These are phyloP conservation scores for Yamadazyma endophytica DNA, from an alignment of 805 yeast species.

Conservation along the genomic window DNA sequence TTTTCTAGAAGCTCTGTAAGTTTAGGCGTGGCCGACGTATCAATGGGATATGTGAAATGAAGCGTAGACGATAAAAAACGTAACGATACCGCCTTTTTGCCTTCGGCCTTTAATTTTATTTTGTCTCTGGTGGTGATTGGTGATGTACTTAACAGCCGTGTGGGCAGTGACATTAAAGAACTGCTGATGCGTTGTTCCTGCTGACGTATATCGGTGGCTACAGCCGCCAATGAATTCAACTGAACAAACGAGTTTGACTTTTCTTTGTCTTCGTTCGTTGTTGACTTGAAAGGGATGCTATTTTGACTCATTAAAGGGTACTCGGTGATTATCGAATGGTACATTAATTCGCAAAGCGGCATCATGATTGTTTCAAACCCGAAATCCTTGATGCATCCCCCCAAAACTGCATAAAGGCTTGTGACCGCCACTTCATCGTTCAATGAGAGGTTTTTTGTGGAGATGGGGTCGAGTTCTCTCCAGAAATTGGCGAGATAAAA, in stretches of 20 bases:
- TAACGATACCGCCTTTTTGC: slow-evolving; percentile 33
- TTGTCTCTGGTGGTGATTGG: slow-evolving; percentile 28
- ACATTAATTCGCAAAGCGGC: slow-evolving; percentile 66
- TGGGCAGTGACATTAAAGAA: neutral
- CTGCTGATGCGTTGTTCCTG: slow-evolving; percentile 5
- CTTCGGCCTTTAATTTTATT: neutral
- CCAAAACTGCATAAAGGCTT: slow-evolving; percentile 55
- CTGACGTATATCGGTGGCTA: slow-evolving; percentile 19
- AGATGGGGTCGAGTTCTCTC: slow-evolving; percentile 42
- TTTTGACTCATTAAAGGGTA: slow-evolving; percentile 59
- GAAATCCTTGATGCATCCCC: slow-evolving; percentile 72
- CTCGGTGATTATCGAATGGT: slow-evolving; percentile 54
- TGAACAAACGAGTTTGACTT: slow-evolving; percentile 2
- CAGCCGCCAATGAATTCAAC: slow-evolving; percentile 30
- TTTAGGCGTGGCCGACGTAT: slow-evolving; percentile 76
- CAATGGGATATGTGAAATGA: slow-evolving; percentile 60
- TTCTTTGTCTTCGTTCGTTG: neutral
- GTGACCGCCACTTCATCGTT: slow-evolving; percentile 50
- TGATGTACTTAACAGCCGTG: neutral
- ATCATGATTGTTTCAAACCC: slow-evolving; percentile 70
- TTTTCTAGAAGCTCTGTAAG: slow-evolving; percentile 73
- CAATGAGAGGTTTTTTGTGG: slow-evolving; percentile 18
- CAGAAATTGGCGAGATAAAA: slow-evolving; percentile 41
- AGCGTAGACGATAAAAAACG: slow-evolving; percentile 52
- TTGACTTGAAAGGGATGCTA: slow-evolving; percentile 21